Evolutionary conservation across 2,329 filamentous ascomycete species (phyloP).

Genomic region (Scedosporium boydii): DNA sequence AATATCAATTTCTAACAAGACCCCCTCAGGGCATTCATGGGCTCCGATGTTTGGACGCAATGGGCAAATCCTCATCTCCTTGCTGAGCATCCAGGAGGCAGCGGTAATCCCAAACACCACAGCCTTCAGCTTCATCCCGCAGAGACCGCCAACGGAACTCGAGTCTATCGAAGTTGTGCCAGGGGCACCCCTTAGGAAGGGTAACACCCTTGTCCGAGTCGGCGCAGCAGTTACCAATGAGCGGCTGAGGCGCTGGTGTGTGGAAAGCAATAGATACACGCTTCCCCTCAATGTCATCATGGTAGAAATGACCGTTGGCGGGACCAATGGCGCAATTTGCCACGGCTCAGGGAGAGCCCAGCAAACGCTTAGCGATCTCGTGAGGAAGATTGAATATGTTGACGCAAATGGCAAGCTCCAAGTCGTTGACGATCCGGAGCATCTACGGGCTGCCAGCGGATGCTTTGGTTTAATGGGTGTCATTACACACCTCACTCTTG

Average conservation of each 20-base stretch:
- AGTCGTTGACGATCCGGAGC: slow-evolving; percentile 24
- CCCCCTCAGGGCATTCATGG: slow-evolving; percentile 26
- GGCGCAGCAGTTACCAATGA: slow-evolving; percentile 35
- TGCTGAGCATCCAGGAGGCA: slow-evolving; percentile 27
- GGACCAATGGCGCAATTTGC: slow-evolving; percentile 34
- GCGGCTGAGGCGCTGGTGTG: slow-evolving; percentile 33
- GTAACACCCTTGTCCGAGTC: slow-evolving; percentile 25
- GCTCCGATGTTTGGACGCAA: slow-evolving; percentile 27
- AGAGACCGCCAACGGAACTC: slow-evolving; percentile 21
- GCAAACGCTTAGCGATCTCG: slow-evolving; percentile 33
- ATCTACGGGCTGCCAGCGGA: slow-evolving; percentile 31
- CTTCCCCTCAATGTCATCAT: slow-evolving; percentile 36
- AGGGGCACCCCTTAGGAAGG: slow-evolving; percentile 17
- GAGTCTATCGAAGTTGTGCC: slow-evolving; percentile 26
- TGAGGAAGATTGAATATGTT: slow-evolving; percentile 36
- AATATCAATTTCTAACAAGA: neutral
- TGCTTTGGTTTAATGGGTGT: slow-evolving; percentile 37
- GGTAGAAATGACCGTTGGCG: slow-evolving; percentile 37
- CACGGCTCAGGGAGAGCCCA: slow-evolving; percentile 34
- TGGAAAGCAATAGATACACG: slow-evolving; percentile 27
- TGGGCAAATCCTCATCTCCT: slow-evolving; percentile 31
- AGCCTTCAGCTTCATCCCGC: slow-evolving; percentile 19
- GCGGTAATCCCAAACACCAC: slow-evolving; percentile 26
- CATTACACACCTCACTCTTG: slow-evolving; percentile 37
- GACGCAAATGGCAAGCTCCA: slow-evolving; percentile 32